Base-by-base conservation (phyloP, 1,284 basidiomycete genomes). In the Pseudozyma hubeiensis region DNA sequence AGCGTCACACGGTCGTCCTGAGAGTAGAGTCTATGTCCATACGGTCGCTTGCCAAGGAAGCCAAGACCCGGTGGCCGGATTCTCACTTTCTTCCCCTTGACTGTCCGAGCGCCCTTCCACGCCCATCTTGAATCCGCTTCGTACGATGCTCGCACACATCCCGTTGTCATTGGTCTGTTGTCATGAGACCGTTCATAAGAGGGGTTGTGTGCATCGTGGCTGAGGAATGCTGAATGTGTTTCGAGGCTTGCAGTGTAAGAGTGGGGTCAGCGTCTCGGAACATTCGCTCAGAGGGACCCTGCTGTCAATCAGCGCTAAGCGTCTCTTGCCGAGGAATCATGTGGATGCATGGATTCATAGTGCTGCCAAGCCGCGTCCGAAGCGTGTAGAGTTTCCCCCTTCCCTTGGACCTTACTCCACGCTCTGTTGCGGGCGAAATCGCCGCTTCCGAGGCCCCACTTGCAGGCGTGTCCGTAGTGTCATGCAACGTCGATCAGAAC, bases 401-500 rank as follows among this genome's bases (percentile, higher is more conserved):
- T 41, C 16, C 40, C 11, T 16, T 14, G 11, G 40, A n/a, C 40
- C 16, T 41, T 41, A 16, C 13, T 41, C 19, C 39, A 41, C 39
- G 39, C 39, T 37, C 35, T 3, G 35, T 5, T 10, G 35, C 35
- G 4, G 35, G 9, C 14, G 24, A 9, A 37, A 37, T 3, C 35
- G 35, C 35, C 35, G 24, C 24, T 24, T 24, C 24, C 4, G 24
- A 24, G 4, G 2, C 35, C 14, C 4, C 13, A 13, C 2, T n/a
- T 41, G 40, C 16, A 41, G 40, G 16, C 10, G 40, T 41, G 35
- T 37, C 35, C 10, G 10, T 14, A 10, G 35, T 7, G 40, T 41
- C n/a, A 41, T 44, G 43, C 43, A 44, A 9, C 43, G 43, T 48
- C 46, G 46, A 48, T 48, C 46, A 10, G 43, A 1, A 44, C 19